These are phyloP conservation scores for Pseudopithomyces maydicus DNA, from an alignment of 2,329 filamentous ascomycete species.

Conservation along the genomic window DNA sequence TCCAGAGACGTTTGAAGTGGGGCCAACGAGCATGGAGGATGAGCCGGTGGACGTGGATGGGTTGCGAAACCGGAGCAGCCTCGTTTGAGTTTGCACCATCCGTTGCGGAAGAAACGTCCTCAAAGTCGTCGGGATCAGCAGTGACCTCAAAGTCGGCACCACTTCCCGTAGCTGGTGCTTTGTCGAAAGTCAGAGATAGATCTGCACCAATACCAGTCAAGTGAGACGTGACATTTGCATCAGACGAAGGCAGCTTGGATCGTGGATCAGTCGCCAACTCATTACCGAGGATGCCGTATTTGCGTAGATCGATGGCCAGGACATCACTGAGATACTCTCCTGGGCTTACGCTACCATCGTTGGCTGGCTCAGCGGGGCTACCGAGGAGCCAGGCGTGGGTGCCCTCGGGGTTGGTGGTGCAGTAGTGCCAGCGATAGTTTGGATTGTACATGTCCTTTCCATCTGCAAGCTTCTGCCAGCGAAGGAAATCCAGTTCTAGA, in stretches of 20 bases:
- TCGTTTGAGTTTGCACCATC: conserved; percentile 41
- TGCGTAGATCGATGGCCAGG: conserved; percentile 87
- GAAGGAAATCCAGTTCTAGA: conserved; percentile 81
- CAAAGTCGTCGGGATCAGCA: conserved; percentile 76
- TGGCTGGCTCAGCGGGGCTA: conserved; percentile 74
- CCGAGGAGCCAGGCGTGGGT: conserved; percentile 98
- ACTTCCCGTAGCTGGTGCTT: conserved; percentile 80
- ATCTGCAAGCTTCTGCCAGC: conserved; percentile 95
- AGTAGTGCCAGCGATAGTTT: conserved; percentile 98
- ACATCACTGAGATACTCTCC: conserved; percentile 96
- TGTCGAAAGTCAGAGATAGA: conserved; percentile 84
- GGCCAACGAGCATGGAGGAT: conserved; percentile 96
- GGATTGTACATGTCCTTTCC: conserved; percentile 90
- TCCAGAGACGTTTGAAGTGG: conserved; percentile 90
- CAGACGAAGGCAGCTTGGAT: conserved; percentile 55
- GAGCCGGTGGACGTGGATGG: conserved; percentile 93
- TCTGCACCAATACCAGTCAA: conserved; percentile 78
- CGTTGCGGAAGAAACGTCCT: conserved; percentile 67
- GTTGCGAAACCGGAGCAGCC: conserved; percentile 62
- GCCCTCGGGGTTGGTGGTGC: conserved; percentile 91
- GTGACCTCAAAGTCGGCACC: conserved; percentile 92
- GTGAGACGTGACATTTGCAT: conserved; percentile 57
- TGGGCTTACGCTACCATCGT: conserved; percentile 70
- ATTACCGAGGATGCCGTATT: conserved; percentile 88
- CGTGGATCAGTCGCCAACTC: conserved; percentile 58